These are phyloP conservation scores for Boletus bicolor DNA, from an alignment of 768 basidiomycete species.

Conservation along the genomic window DNA sequence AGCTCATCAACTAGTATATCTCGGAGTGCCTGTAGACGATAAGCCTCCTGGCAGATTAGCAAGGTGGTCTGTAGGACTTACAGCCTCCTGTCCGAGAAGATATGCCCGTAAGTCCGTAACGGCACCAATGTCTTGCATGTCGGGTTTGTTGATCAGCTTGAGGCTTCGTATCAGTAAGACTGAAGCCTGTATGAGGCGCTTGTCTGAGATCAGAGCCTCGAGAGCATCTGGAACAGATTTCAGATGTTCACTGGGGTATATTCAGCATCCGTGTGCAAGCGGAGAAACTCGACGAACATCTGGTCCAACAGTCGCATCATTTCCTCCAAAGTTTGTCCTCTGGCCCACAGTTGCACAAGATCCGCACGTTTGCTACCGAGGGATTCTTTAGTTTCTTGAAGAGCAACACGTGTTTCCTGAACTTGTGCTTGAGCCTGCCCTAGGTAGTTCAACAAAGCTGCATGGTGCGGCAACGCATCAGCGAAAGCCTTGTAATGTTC, in stretches of 20 bases:
- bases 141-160: conserved; percentile 86
- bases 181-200: conserved; percentile 85
- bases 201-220: conserved; percentile 94
- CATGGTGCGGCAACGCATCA: conserved; percentile 89
- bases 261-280: conserved; percentile 14
- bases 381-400: conserved; percentile 78
- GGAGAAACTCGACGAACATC: conserved; percentile 57
- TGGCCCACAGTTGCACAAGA: conserved; percentile 83
- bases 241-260: conserved; percentile 67
- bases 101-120: conserved; percentile 85
- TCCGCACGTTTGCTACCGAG: conserved; percentile 82
- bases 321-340: conserved; percentile 90
- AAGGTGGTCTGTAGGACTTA: conserved; percentile 35
- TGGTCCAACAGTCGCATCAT: conserved; percentile 94
- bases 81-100: conserved; percentile 81
- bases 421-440: conserved; percentile 73
- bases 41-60: not conserved
- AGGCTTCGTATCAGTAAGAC: conserved; percentile 82
- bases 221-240: conserved; percentile 89
- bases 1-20: conserved; percentile 95
- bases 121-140: conserved; percentile 96
- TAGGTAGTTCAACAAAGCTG: conserved; percentile 70
- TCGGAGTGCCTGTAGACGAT: conserved; percentile 63
- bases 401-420: conserved; percentile 58
- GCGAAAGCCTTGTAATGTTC: conserved; percentile 94